A percentile compares a stretch with the other conserved stretches of the same genome.
These are phyloP conservation scores for Boletus huronensis DNA, from an alignment of 768 basidiomycete genomes.

Conservation along the genomic window DNA sequence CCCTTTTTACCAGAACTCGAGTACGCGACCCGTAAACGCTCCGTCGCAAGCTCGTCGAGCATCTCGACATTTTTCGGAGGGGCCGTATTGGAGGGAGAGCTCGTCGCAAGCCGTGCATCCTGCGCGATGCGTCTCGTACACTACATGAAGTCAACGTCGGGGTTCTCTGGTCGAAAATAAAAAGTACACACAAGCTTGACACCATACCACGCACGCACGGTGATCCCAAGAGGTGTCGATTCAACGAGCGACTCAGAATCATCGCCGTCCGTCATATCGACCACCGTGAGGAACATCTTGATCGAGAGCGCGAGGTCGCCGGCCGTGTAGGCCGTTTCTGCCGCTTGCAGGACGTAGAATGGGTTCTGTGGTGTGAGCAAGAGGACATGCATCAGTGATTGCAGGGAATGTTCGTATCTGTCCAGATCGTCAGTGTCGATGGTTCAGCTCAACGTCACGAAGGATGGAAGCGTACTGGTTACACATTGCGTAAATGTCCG, in stretches of 20 bases:
- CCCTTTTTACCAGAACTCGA: slow-evolving; percentile 39
- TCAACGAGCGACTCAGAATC: slow-evolving; percentile 49
- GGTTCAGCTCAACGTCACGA: neutral
- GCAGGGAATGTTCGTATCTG: slow-evolving; percentile 71
- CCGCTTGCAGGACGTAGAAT: slow-evolving; percentile 77
- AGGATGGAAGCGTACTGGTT: slow-evolving; percentile 54
- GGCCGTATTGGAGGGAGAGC: slow-evolving; percentile 56
- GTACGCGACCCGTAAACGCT: slow-evolving; percentile 63
- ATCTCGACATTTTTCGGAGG: slow-evolving; percentile 51
- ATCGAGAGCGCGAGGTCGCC: slow-evolving; percentile 72
- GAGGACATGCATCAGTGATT: slow-evolving; percentile 77
- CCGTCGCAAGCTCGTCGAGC: slow-evolving; percentile 71
- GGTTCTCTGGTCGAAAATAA: neutral
- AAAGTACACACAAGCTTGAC: slow-evolving; percentile 63
- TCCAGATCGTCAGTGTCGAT: neutral
- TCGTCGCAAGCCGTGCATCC: slow-evolving; percentile 35
- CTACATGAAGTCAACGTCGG: slow-evolving; percentile 34
- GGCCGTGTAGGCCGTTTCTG: slow-evolving; percentile 83
- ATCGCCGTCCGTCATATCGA: slow-evolving; percentile 73
- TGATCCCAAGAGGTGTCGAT: slow-evolving; percentile 47
- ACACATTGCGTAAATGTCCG: slow-evolving; percentile 71
- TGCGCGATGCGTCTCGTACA: slow-evolving; percentile 55
- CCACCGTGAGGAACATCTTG: slow-evolving; percentile 72
- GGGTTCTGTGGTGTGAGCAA: slow-evolving; percentile 85
- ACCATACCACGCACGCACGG: slow-evolving; percentile 78